Conservation (phyloP, 2,329 filamentous ascomycete species). For the Fusarium oxysporum region DNA sequence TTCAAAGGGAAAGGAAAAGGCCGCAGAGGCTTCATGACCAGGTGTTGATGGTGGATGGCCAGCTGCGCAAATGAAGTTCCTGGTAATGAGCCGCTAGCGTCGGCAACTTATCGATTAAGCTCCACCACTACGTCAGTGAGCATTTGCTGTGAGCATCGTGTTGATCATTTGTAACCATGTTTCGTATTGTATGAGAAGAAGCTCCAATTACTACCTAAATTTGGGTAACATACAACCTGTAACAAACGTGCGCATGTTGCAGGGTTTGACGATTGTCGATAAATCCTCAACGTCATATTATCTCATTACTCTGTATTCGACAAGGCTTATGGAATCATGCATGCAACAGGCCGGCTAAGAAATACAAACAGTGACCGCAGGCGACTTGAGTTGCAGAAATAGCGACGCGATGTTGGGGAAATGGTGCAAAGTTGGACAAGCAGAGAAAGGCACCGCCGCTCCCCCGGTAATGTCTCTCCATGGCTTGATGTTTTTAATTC, state of each 20-base stretch:
- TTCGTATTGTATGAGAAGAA: neutral
- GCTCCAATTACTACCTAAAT: slow-evolving; percentile 28
- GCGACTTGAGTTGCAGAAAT: neutral
- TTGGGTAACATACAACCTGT: neutral
- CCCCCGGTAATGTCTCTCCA: neutral
- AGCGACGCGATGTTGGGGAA: neutral
- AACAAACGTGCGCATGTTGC: slow-evolving; percentile 12
- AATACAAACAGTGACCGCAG: slow-evolving; percentile 9
- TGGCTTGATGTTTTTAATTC: slow-evolving; percentile 37
- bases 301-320: slow-evolving; percentile 30
- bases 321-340: slow-evolving; percentile 9
- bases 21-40: slow-evolving; percentile 49
- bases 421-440: neutral
- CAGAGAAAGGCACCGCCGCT: neutral
- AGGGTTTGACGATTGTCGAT: slow-evolving; percentile 1
- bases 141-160: neutral
- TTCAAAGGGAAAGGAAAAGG: slow-evolving; percentile 73
- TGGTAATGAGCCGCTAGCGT: slow-evolving; percentile 19
- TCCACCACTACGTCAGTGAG: slow-evolving; percentile 24
- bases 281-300: slow-evolving; percentile 31
- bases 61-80: slow-evolving; percentile 6
- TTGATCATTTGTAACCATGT: neutral
- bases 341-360: slow-evolving; percentile 22
- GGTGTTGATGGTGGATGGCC: neutral
- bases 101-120: slow-evolving; percentile 47